Base-by-base conservation (phyloP, 2,329 filamentous ascomycete genomes). In the Xylaria sp. region DNA sequence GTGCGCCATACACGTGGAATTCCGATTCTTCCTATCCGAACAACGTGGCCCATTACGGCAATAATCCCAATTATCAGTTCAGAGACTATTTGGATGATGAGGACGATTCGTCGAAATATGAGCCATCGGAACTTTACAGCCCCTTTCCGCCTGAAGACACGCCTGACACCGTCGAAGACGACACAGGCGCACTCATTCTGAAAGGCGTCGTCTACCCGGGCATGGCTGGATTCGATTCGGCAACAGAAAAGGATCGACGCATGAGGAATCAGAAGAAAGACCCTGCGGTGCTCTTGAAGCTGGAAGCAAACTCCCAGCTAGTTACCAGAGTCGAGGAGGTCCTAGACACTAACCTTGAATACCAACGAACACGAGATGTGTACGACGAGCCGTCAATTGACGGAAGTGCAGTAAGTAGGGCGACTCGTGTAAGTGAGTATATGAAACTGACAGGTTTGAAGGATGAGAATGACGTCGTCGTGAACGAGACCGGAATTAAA, bases 161-260 rank as follows among this genome's bases (percentile, higher is more conserved):
- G 10, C 74, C 75, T 0, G 78, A 80, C 20, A 73, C 69, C 3
- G 72, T 73, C 1, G 79, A 79, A 15, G 67, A 70, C 13, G 74
- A 74, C 5, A 70, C 68, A 13, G 71, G 72, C 9, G 23, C 74
- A 71, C 54, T 73, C 36, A 49, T 68, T 46, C 84, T 94, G 62
- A 94, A 94, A 78, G 92, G 92, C 1, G 83, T 90, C n/a, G 83
- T 89, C 56, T 94, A 90, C 85, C 90, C 91, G 2, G 92, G 92
- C 20, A 94, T 94, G 92, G 87, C 88, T 62, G 85, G 93, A n/a
- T 94, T 94, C 77, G 92, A 95, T 79, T 89, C 92, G 62, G 92
- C 92, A 4, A 92, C 90, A 4, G 86, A 89, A 18, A 88, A 91
- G 69, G 91, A 92, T 85, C 91, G 89, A 74, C 86, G 90, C 55